These are phyloP conservation scores for Alnus glutinosa DNA, from an alignment of 306 rosid genomes.

Conservation along the genomic window DNA sequence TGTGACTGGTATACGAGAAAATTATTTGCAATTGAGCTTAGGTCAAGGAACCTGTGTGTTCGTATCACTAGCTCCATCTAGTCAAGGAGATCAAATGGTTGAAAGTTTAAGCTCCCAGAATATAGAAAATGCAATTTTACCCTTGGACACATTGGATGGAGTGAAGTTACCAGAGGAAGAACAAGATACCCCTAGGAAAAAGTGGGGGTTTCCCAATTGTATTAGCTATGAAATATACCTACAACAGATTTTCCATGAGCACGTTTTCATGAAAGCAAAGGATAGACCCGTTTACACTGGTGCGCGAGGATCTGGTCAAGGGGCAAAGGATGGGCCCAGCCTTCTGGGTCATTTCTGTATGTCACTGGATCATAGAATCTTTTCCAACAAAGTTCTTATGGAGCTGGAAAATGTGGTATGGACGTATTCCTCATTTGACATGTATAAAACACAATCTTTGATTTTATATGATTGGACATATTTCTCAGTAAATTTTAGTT, in stretches of 20 bases:
- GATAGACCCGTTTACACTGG: slow-evolving; percentile 48
- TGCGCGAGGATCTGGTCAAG: slow-evolving; percentile 45
- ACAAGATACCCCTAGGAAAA: slow-evolving; percentile 40
- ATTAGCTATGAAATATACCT: slow-evolving; percentile 75
- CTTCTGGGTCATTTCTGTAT: slow-evolving; percentile 85
- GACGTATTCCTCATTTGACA: slow-evolving; percentile 2
- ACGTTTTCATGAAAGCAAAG: slow-evolving; percentile 63
- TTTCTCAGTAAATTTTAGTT: slow-evolving; percentile 23
- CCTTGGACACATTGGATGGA: slow-evolving; percentile 76
- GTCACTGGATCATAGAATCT: slow-evolving; percentile 83
- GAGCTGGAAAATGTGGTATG: slow-evolving; percentile 87
- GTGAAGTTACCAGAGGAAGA: slow-evolving; percentile 55
- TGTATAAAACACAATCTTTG: slow-evolving; percentile 1
- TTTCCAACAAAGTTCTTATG: slow-evolving; percentile 75
- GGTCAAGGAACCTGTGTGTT: slow-evolving; percentile 76
- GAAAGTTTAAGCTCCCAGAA: slow-evolving; percentile 44
- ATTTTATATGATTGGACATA: slow-evolving; percentile 22
- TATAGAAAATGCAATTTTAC: slow-evolving; percentile 59
- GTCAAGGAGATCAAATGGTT: slow-evolving; percentile 47
- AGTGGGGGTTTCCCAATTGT: slow-evolving; percentile 51
- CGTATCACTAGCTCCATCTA: slow-evolving; percentile 64
- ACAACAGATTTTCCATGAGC: slow-evolving; percentile 82
- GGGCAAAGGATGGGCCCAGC: slow-evolving; percentile 65
- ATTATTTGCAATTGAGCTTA: slow-evolving; percentile 76
- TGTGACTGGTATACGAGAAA: slow-evolving; percentile 88